Conservation (phyloP, 352 stramenopile species). For the Pythium volutum region DNA sequence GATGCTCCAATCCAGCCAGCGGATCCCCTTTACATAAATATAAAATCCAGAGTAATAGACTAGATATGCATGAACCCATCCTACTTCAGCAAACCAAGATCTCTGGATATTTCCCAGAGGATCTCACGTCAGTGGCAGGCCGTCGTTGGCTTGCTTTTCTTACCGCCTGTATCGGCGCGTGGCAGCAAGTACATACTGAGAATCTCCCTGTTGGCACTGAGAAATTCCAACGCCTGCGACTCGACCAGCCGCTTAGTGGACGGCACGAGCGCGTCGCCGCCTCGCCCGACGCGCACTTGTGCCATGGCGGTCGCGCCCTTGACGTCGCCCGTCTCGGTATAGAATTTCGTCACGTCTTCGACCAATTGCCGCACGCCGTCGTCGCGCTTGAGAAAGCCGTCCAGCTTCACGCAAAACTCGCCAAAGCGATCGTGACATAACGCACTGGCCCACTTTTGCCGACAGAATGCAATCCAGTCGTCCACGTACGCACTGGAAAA, state of each 20-base stretch:
- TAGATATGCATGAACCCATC: too few relatives aligned
- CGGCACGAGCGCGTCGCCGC: slow-evolving; percentile 49
- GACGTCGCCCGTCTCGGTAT: slow-evolving; percentile 56
- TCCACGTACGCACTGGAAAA: slow-evolving; percentile 65
- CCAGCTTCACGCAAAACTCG: slow-evolving; percentile 61
- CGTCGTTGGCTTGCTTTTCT: slow-evolving; percentile 20
- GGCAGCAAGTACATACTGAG: slow-evolving; percentile 82
- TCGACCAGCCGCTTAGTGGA: slow-evolving; percentile 78
- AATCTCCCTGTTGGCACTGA: slow-evolving; percentile 70
- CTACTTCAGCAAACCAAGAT: too few relatives aligned
- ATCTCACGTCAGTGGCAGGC: neutral
- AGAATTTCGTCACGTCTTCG: slow-evolving; percentile 57
- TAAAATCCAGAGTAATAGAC: too few relatives aligned
- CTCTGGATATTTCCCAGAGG: neutral
- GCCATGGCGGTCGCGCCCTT: slow-evolving; percentile 59
- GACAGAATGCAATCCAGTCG: slow-evolving; percentile 87
- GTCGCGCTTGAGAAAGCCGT: slow-evolving; percentile 60
- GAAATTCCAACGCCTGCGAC: slow-evolving; percentile 71
- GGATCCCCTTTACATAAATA: too few relatives aligned
- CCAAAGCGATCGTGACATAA: slow-evolving; percentile 81
- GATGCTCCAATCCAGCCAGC: too few relatives aligned
- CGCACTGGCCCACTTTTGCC: slow-evolving; percentile 64
- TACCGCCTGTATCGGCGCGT: slow-evolving; percentile 14
- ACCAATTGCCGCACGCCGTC: slow-evolving; percentile 64
- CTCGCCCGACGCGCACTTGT: slow-evolving; percentile 62